These are phyloP conservation scores for Rhizopus microsporus DNA, from an alignment of 371 early-diverging fungal species.

Conservation along the genomic window DNA sequence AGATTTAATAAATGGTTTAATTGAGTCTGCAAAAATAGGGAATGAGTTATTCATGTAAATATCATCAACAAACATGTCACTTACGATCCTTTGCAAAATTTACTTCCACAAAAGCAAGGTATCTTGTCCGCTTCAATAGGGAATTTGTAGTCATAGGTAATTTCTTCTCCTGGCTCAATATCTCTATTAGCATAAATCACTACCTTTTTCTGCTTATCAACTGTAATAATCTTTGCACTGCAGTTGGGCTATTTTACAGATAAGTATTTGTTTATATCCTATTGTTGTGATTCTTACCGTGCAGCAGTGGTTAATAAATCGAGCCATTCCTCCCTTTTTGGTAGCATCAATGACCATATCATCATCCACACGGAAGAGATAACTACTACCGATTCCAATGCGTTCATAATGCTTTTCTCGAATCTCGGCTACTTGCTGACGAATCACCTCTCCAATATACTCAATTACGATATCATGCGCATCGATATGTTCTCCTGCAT, in stretches of 20 bases:
- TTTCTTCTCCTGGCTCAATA: slow-evolving; percentile 87
- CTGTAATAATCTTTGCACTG: slow-evolving; percentile 79
- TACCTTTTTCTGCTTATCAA: slow-evolving; percentile 81
- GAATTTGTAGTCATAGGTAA: slow-evolving; percentile 97
- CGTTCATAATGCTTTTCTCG: slow-evolving; percentile 88
- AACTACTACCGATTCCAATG: slow-evolving; percentile 86
- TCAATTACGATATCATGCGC: slow-evolving; percentile 92
- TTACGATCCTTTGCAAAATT: slow-evolving; percentile 69
- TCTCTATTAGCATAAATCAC: slow-evolving; percentile 83
- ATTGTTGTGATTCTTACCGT: slow-evolving; percentile 51
- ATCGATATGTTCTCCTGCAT: slow-evolving; percentile 82
- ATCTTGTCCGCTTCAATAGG: slow-evolving; percentile 87
- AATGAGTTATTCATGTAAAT: no score
- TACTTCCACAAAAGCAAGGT: slow-evolving; percentile 88
- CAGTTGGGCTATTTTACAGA: slow-evolving; percentile 83
- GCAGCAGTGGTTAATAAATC: slow-evolving; percentile 97
- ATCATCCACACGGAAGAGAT: slow-evolving; percentile 93
- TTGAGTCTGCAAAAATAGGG: no score
- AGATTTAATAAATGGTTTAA: no score
- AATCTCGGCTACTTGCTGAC: slow-evolving; percentile 87
- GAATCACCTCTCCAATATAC: slow-evolving; percentile 94
- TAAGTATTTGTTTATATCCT: neutral
- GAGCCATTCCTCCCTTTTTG: slow-evolving; percentile 89
- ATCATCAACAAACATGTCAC: slow-evolving; percentile 6
- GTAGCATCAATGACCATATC: slow-evolving; percentile 96